These are phyloP conservation scores for Arthrobotrys sinensis DNA, from an alignment of 2,329 filamentous ascomycete species.

Conservation along the genomic window DNA sequence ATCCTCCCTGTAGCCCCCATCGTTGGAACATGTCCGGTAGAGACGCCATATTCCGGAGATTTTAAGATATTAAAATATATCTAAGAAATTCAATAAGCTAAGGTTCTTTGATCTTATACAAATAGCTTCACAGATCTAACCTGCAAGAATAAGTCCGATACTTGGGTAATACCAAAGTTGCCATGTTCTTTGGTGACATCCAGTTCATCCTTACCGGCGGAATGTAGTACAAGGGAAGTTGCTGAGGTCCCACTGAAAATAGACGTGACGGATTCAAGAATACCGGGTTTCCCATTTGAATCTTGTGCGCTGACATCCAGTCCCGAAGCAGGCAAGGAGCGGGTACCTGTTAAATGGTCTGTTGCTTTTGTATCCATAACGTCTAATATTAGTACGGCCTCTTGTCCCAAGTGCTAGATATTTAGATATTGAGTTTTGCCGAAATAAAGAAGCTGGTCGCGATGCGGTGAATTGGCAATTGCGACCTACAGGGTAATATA, in stretches of 20 bases:
- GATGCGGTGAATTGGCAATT: too few relatives aligned
- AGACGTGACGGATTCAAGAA: neutral
- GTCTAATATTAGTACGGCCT: too few relatives aligned
- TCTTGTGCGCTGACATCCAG: neutral
- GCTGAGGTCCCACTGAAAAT: neutral
- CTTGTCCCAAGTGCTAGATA: too few relatives aligned
- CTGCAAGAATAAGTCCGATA: slow-evolving; percentile 41
- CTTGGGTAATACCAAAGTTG: slow-evolving; percentile 4
- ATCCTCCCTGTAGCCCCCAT: slow-evolving; percentile 9
- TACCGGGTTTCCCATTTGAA: neutral
- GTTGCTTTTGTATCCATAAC: too few relatives aligned
- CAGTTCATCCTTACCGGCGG: neutral
- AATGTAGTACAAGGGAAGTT: neutral
- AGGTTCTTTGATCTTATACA: neutral
- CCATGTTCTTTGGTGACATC: neutral
- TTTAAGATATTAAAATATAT: slow-evolving; percentile 43
- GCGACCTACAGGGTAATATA: too few relatives aligned
- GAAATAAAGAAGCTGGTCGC: too few relatives aligned
- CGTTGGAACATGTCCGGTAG: neutral
- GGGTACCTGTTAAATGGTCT: too few relatives aligned
- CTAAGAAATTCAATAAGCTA: neutral
- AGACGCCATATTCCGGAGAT: neutral
- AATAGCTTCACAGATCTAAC: slow-evolving; percentile 31
- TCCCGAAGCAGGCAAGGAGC: too few relatives aligned
- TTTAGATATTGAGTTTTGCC: too few relatives aligned